Conservation (phyloP, 768 basidiomycete genomes). For the Podaxis sp. region DNA sequence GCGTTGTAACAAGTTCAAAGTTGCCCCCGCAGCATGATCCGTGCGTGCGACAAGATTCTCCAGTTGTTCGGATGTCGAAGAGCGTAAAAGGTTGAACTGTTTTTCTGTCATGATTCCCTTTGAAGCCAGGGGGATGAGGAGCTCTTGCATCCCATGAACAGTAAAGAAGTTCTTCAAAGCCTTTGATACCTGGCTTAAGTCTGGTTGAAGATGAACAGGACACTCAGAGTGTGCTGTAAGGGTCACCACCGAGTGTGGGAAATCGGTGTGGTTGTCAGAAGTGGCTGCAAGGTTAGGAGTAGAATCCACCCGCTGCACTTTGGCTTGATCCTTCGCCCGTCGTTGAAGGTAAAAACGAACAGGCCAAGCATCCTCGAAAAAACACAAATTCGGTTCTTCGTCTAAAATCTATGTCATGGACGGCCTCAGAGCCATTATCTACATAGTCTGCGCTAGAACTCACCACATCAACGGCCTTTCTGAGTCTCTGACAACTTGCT, state of each 20-base stretch:
- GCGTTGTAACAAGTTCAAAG: conserved; percentile 3
- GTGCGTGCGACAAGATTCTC: not conserved
- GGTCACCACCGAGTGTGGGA: not conserved
- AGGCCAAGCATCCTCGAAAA: conserved; percentile 21
- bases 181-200: conserved; percentile 7
- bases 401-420: conserved; percentile 3
- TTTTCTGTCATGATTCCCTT: conserved; percentile 19
- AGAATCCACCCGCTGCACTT: not conserved
- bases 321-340: not conserved
- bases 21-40: not conserved
- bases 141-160: conserved; percentile 19
- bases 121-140: conserved; percentile 21
- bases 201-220: conserved; percentile 15
- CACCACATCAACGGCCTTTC: not conserved
- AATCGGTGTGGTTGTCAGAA: not conserved
- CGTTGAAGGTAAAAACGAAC: conserved; percentile 19
- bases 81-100: conserved; percentile 16
- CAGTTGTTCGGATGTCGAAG: not conserved
- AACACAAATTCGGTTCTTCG: not conserved
- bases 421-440: not conserved
- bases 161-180: conserved; percentile 16
- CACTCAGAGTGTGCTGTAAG: conserved; percentile 13
- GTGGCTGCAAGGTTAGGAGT: not conserved
- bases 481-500: not conserved
- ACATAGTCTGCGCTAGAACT: not conserved